phyloP scores from a whole-genome alignment of 805 yeast species.

The Kluyveromyces siamensis region DNA sequence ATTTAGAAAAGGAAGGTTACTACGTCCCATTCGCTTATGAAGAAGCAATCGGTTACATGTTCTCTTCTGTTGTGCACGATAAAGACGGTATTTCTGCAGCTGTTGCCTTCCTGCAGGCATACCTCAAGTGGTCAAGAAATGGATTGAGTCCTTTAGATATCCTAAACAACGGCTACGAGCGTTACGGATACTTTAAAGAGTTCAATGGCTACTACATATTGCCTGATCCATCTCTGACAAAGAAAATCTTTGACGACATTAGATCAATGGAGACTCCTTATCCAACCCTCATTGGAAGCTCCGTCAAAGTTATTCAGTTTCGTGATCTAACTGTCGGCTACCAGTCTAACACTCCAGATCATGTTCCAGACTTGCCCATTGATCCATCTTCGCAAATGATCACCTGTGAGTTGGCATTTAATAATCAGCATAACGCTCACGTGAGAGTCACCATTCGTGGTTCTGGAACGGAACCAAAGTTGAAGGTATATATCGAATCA shows the following conservation, averaged over 20 bases:
- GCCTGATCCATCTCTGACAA: slow-evolving; percentile 43
- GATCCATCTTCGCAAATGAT: slow-evolving; percentile 81
- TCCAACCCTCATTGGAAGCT: slow-evolving; percentile 46
- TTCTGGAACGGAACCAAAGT: slow-evolving; percentile 93
- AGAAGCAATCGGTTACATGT: slow-evolving; percentile 96
- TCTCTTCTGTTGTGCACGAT: slow-evolving; percentile 63
- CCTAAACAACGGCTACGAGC: slow-evolving; percentile 47
- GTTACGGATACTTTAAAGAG: slow-evolving; percentile 76
- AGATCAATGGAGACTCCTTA: slow-evolving; percentile 28
- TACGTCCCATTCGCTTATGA: slow-evolving; percentile 84
- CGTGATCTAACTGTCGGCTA: slow-evolving; percentile 79
- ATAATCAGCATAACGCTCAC: slow-evolving; percentile 6
- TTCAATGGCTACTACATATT: slow-evolving; percentile 79
- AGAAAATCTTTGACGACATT: slow-evolving; percentile 45
- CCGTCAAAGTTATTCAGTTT: slow-evolving; percentile 52
- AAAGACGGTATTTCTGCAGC: slow-evolving; percentile 90
- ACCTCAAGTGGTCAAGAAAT: slow-evolving; percentile 38
- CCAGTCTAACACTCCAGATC: slow-evolving; percentile 56
- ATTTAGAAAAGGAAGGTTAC: slow-evolving; percentile 53
- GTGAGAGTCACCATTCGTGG: slow-evolving; percentile 84
- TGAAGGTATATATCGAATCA: slow-evolving; percentile 87
- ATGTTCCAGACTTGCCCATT: slow-evolving; percentile 57
- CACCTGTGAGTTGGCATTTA: slow-evolving; percentile 42
- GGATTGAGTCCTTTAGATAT: slow-evolving; percentile 34
- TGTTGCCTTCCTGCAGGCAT: slow-evolving; percentile 63